Percentiles rank a stretch among this genome's conserved stretches.
Evolutionary conservation across 345 rosid genomes (phyloP).

Genomic region (Citrus glauca): DNA sequence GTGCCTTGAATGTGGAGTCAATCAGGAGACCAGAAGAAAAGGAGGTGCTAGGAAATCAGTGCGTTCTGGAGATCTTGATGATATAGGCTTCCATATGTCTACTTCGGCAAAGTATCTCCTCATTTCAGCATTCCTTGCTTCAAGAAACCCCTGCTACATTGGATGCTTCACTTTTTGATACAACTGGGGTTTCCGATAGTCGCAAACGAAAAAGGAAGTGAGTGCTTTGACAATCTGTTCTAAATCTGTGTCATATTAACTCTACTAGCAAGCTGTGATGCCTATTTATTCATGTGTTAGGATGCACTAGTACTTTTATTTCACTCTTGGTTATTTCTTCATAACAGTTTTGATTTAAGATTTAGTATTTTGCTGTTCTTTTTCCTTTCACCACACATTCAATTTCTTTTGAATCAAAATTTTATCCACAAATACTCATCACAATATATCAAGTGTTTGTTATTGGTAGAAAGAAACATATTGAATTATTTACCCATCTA

Average conservation of each 20-base stretch:
- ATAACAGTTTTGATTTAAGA: not conserved
- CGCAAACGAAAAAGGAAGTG: conserved; percentile 83
- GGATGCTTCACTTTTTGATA: conserved; percentile 91
- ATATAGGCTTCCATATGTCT: conserved; percentile 76
- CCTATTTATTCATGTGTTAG: not conserved
- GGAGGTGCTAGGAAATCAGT: conserved; percentile 31
- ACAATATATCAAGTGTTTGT: not conserved
- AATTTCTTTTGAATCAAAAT: not conserved
- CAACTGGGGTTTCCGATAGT: conserved; percentile 66
- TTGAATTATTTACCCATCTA: not conserved
- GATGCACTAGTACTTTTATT: not conserved
- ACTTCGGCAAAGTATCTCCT: conserved; percentile 82
- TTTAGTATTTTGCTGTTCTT: not conserved
- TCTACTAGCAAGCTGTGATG: not conserved
- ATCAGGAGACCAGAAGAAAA: conserved; percentile 33
- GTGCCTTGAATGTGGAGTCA: conserved; percentile 36
- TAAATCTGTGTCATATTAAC: not conserved
- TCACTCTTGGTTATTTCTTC: not conserved
- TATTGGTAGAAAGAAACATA: not conserved
- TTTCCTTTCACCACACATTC: not conserved
- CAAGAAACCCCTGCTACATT: conserved; percentile 92
- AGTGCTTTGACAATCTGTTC: conserved; percentile 26
- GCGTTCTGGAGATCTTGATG: conserved; percentile 33
- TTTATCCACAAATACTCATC: not conserved
- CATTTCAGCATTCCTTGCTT: conserved; percentile 89